Base-by-base conservation (phyloP, 257 asterid species). In the Fraxinus cuspidata region DNA sequence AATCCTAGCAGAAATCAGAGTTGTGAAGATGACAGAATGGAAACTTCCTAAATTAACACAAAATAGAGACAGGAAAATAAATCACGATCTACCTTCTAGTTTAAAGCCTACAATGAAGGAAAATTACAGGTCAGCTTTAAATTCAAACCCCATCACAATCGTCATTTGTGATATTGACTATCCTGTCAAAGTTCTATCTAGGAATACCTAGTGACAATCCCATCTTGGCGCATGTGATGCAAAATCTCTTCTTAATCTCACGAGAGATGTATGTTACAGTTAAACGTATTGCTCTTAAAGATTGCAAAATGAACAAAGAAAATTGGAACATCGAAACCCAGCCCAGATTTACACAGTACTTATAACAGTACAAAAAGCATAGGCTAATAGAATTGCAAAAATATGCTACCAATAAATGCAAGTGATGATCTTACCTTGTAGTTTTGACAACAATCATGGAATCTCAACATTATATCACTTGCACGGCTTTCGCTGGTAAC, bases 401-500 rank as follows among this genome's bases (percentile, higher is more conserved):
- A 70, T 53, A 25, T 49, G 73, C 47, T 67, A 79, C 21, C 56
- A 73, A 42, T 69, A 68, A 67, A 76, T 35, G 74, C 13, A 70
- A 72, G 47, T 51, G 73, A 65, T 42, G 32, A 40, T 68, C 58
- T 65, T 85, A 91, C 98, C 97, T 96, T 93, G 86, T 96, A 96
- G 90, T 92, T 96, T 83, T 89, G 97, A 83, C 98, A 96, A 84
- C 98, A 93, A 77, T 96, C 98, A 74, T 93, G 98, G 82, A 96
- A 93, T 84, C 99, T 89, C 88, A 96, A 77, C 91, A 81, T 81
- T 77, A 70, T 87, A 81, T 96, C 98, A 90, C 99, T 96, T 21
- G 98, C 97, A 85, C 97, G 97, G 84, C 96, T 96, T 86, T 96
- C 97, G 83, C 97, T 92, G 69, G 87, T 88, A 74, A 95, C 99